These are phyloP conservation scores for Lotmaria passim DNA, from an alignment of 208 protist genomes.

Conservation along the genomic window DNA sequence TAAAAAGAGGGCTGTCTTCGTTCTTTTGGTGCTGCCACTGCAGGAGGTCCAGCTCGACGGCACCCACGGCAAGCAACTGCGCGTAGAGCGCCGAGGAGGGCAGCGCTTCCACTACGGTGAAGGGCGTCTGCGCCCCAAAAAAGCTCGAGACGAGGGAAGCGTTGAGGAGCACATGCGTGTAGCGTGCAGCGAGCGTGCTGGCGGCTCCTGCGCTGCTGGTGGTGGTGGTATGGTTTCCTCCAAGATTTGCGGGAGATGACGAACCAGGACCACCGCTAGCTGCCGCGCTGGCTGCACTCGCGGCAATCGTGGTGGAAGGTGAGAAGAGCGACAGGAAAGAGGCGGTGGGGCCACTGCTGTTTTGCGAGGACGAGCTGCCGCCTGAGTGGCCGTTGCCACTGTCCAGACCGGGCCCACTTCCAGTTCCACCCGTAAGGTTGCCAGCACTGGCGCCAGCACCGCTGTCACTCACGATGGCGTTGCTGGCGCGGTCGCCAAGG, in stretches of 20 bases:
- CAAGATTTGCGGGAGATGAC: neutral
- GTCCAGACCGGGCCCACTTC: neutral
- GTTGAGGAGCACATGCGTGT: constrained; percentile 45
- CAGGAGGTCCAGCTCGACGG: constrained; percentile 59
- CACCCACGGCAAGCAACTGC: constrained; percentile 69
- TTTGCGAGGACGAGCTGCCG: neutral
- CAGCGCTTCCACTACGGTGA: constrained; percentile 57
- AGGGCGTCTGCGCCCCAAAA: constrained; percentile 77
- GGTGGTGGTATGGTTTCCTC: neutral
- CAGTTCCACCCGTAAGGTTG: too few species aligned
- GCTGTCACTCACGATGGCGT: constrained; percentile 3
- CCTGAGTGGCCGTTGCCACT: constrained; percentile 1
- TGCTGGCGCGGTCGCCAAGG: constrained; percentile 2
- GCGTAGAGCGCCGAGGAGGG: constrained; percentile 56
- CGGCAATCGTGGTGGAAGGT: neutral
- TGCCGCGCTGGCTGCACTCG: neutral
- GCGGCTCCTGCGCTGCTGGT: neutral
- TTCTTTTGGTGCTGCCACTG: neutral
- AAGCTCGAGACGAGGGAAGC: constrained; percentile 54
- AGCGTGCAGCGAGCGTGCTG: constrained; percentile 18
- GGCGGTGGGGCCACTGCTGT: neutral
- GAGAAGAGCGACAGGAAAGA: constrained; percentile 3
- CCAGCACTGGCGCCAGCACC: neutral
- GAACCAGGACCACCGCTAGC: neutral
- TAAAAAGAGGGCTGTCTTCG: neutral